These are phyloP conservation scores for Phymatotrichopsis omnivora DNA, from an alignment of 2,329 filamentous ascomycete genomes.

Conservation along the genomic window DNA sequence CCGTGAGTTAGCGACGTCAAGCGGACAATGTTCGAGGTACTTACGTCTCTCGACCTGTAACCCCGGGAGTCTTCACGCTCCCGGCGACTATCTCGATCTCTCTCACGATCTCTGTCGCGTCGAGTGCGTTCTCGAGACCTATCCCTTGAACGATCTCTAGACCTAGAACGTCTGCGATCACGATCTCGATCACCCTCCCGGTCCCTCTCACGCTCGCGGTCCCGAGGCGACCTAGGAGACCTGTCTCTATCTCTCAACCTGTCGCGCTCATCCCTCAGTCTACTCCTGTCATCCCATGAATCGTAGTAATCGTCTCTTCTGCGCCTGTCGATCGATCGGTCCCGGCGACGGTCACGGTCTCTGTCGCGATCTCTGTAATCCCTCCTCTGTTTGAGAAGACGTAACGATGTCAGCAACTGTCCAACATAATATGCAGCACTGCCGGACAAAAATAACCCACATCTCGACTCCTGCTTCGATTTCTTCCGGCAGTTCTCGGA, in stretches of 20 bases:
- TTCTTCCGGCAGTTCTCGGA: conserved; percentile 18
- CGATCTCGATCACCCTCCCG: conserved; percentile 29
- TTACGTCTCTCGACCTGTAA: conserved; percentile 25
- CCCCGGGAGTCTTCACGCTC: conserved; percentile 27
- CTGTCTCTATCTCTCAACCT: conserved; percentile 25
- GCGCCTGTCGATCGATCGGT: conserved; percentile 26
- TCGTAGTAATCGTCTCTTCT: conserved; percentile 28
- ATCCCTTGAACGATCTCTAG: conserved; percentile 30
- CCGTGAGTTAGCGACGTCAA: conserved; percentile 5
- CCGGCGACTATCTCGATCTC: conserved; percentile 28
- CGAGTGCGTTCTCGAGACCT: conserved; percentile 28
- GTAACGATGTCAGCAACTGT: conserved; percentile 13
- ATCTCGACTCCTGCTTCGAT: conserved; percentile 27
- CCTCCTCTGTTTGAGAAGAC: conserved; percentile 20
- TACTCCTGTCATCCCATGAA: conserved; percentile 27
- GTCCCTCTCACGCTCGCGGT: conserved; percentile 28
- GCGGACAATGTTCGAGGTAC: neutral
- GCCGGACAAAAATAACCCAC: conserved; percentile 16
- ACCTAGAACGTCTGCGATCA: conserved; percentile 26
- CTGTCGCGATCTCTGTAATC: conserved; percentile 27
- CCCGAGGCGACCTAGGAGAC: conserved; percentile 10
- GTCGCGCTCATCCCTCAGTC: conserved; percentile 22
- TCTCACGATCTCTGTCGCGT: conserved; percentile 26
- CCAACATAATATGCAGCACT: neutral
- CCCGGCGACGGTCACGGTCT: conserved; percentile 27